phyloP scores from a whole-genome alignment of 176 grass and related monocot species.

The Aegilops tauschii region DNA sequence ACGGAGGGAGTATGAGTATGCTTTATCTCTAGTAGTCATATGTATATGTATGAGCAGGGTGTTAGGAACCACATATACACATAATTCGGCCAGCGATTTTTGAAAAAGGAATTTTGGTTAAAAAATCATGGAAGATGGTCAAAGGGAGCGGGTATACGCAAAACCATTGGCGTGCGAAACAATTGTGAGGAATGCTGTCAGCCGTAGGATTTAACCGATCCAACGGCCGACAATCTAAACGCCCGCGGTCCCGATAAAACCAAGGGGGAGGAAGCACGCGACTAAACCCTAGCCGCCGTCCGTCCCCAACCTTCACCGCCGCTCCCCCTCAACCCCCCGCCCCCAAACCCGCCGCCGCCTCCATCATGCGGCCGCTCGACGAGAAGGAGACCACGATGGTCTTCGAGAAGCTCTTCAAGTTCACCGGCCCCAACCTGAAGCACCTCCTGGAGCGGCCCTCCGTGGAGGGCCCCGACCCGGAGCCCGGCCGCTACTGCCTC shows the following conservation, averaged over 20 bases:
- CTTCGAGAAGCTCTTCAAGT: conserved; percentile 93
- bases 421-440: conserved; percentile 82
- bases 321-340: neutral
- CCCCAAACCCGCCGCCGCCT: neutral
- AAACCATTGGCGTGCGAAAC: neutral
- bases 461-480: conserved; percentile 55
- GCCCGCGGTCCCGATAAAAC: neutral
- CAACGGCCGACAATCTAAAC: neutral
- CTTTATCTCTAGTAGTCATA: too few species aligned
- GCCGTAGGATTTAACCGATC: conserved; percentile 2
- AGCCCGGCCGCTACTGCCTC: conserved; percentile 73
- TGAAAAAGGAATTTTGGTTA: too few species aligned
- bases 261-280: neutral
- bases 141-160: too few species aligned
- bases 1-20: too few species aligned
- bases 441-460: conserved; percentile 74
- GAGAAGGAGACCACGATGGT: conserved; percentile 85
- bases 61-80: too few species aligned
- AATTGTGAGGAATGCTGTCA: neutral
- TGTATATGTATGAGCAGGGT: too few species aligned
- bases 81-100: too few species aligned
- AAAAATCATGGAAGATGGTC: too few species aligned
- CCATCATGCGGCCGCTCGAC: conserved; percentile 69
- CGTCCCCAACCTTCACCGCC: neutral
- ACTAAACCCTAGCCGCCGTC: conserved; percentile 31